Evolutionary conservation across 352 stramenopile species (phyloP).

Genomic region (Peronospora belbahrii): DNA sequence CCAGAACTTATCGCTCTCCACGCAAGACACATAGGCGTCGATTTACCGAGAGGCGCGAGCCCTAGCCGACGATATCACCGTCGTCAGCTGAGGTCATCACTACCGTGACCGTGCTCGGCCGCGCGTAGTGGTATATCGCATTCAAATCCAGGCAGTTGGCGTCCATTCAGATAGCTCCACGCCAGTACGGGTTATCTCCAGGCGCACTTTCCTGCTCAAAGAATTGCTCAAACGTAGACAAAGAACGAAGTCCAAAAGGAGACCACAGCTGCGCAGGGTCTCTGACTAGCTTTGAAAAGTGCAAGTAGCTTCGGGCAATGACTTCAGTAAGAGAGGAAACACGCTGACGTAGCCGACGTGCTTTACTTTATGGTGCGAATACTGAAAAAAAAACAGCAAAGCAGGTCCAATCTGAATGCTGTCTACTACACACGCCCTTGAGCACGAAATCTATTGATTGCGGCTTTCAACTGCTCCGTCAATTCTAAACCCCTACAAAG

Average conservation of each 20-base stretch:
- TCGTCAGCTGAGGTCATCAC: too few relatives aligned
- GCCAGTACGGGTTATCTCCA: conserved; percentile 90
- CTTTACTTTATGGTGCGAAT: too few relatives aligned
- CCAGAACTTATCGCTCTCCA: too few relatives aligned
- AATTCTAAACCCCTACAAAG: too few relatives aligned
- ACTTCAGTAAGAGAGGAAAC: conserved; percentile 77
- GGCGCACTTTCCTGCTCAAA: conserved; percentile 86
- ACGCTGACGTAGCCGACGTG: conserved; percentile 87
- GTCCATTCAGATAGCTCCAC: conserved; percentile 92
- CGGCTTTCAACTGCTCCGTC: too few relatives aligned
- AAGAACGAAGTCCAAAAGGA: conserved; percentile 74
- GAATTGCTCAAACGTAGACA: conserved; percentile 78
- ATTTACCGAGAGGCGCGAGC: too few relatives aligned
- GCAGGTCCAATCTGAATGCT: too few relatives aligned
- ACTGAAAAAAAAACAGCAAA: too few relatives aligned
- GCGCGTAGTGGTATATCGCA: conserved; percentile 73
- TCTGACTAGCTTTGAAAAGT: conserved; percentile 48
- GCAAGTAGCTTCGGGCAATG: conserved; percentile 57
- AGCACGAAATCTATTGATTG: too few relatives aligned
- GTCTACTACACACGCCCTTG: too few relatives aligned
- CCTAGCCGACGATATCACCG: too few relatives aligned
- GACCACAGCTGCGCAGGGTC: conserved; percentile 68
- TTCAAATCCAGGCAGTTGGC: conserved; percentile 88
- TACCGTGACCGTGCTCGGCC: conserved; percentile 23
- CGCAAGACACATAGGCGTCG: too few relatives aligned